Conservation (phyloP, 345 rosid genomes). For the Erodium maritimum region DNA sequence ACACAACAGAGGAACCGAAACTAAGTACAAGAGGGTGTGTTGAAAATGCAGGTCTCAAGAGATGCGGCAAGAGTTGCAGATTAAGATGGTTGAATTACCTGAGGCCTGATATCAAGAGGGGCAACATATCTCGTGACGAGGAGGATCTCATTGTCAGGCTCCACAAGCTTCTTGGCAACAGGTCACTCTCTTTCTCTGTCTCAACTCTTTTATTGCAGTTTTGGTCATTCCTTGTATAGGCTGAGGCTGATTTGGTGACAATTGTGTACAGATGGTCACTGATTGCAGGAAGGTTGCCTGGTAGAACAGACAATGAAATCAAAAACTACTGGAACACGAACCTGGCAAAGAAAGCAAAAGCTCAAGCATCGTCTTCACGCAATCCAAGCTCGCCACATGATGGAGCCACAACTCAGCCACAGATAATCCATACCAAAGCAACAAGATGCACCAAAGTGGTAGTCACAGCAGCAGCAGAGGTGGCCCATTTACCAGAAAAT, state of each 20-base stretch:
- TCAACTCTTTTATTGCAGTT: no score
- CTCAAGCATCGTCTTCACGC: constrained; percentile 7
- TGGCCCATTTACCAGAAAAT: no score
- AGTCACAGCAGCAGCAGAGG: no score
- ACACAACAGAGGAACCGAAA: no score
- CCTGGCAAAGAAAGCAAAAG: constrained; percentile 25
- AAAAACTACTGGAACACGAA: constrained; percentile 56
- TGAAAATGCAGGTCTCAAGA: constrained; percentile 25
- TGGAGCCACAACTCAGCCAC: not conserved
- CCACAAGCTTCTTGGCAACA: constrained; percentile 58
- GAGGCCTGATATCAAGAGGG: constrained; percentile 51
- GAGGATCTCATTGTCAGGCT: constrained; percentile 50
- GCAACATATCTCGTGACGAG: constrained; percentile 41
- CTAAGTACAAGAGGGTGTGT: no score
- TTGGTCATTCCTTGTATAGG: no score
- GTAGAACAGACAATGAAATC: constrained; percentile 66
- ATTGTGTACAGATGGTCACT: constrained; percentile 45
- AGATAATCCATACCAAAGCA: no score
- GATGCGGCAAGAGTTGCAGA: constrained; percentile 58
- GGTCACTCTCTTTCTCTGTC: no score
- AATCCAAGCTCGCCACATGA: constrained; percentile 25
- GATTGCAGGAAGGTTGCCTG: constrained; percentile 57
- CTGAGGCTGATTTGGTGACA: no score
- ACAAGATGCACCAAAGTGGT: no score
- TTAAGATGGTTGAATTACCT: constrained; percentile 50